Base-by-base conservation (phyloP, 2,329 filamentous ascomycete genomes). In the Pseudocercospora vitis region DNA sequence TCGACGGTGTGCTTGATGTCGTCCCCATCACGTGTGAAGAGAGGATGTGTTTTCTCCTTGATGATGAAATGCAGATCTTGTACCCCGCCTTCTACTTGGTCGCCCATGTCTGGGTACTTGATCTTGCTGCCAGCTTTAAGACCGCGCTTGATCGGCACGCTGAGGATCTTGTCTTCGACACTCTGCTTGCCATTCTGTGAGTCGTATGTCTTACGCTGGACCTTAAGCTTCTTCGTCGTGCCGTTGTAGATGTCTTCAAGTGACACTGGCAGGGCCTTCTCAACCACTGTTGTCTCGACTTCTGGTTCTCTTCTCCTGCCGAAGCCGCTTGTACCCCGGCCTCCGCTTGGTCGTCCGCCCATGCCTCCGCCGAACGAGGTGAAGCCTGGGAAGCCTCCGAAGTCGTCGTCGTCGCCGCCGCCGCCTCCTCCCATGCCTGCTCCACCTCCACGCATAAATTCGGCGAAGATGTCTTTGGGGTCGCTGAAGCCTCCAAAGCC, bases 111-210 rank as follows among this genome's bases (percentile, higher is more conserved):
- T 68, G 88, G 89, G 70, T 96, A 99, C 75, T 96, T 96, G 74
- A 99, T 96, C 80, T 97, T 99, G 68, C 89, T 95, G 24, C 94
- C 94, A 65, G 95, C 91, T 76, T 97, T 96, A 73, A 97, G 76
- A 55, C 94, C 94, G 4, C 90, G 86, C 76, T 96, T 97, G 75
- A 99, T 96, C 42, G 91, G 90, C 48, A 97, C 92, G 68, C 95
- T 91, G 24, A 99, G 77, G 14, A 96, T 89, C 67, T 91, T 88
- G 65, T 99, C 94, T 56, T 91, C 88, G 2, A 86, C 87, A 37
- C 83, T 89, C 64, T 91, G 85, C 77, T 95, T 96, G 53, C 90
- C 90, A 0, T 81, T 85, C 16, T 85, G 75, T 32, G 77, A 79
- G 71, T 99, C 94, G 70, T 89, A 97, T 14, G 87, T 91, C 83